Evolutionary conservation across 2,329 filamentous ascomycete species (phyloP).

Genomic region (Ilyonectria mors-panacis): DNA sequence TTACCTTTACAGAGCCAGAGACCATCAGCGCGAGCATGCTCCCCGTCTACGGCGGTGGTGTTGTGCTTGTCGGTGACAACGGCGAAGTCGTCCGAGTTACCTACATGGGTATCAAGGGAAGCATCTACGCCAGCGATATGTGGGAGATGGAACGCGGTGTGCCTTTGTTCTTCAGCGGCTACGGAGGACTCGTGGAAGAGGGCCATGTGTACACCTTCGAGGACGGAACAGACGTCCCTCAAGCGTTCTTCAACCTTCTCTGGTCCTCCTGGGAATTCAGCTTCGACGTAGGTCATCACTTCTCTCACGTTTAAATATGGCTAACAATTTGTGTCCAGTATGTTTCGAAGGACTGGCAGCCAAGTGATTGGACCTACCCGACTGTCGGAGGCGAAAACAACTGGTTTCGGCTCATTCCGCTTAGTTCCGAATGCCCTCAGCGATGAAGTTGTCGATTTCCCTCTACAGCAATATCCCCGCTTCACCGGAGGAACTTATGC

Average conservation of each 20-base stretch:
- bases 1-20: constrained; percentile 10
- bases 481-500: not conserved
- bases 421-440: not conserved
- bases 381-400: constrained; percentile 24
- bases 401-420: constrained; percentile 17
- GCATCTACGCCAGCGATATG: constrained; percentile 15
- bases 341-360: constrained; percentile 21
- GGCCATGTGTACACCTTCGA: constrained; percentile 13
- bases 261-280: constrained; percentile 26
- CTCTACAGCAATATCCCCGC: not conserved
- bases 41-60: constrained; percentile 21
- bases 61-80: constrained; percentile 17
- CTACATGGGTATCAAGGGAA: constrained; percentile 30
- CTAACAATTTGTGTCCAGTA: not conserved
- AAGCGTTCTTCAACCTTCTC: constrained; percentile 19
- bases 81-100: constrained; percentile 17
- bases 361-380: constrained; percentile 23
- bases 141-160: constrained; percentile 25
- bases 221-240: not conserved
- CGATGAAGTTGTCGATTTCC: not conserved
- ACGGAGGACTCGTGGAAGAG: constrained; percentile 12
- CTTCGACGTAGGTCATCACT: constrained; percentile 11
- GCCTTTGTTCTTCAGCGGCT: constrained; percentile 11
- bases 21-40: constrained; percentile 5
- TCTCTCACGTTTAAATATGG: not conserved